phyloP scores from a whole-genome alignment of 176 grass and related monocot species.

The Zea luxurians region DNA sequence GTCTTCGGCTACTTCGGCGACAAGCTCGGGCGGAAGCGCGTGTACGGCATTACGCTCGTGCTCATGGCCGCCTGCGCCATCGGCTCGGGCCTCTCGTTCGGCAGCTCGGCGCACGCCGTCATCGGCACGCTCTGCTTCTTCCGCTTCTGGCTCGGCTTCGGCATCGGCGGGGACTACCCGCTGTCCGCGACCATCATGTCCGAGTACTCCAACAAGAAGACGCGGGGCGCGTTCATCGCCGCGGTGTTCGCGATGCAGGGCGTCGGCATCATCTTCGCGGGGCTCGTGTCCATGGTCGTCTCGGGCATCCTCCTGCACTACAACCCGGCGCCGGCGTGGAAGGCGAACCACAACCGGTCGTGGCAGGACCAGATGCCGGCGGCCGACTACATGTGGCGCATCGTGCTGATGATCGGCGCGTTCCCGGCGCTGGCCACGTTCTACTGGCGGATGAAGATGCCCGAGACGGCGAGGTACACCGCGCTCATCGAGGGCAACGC shows the following conservation, averaged over 20 bases:
- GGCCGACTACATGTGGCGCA: slow-evolving; percentile 50
- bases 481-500: slow-evolving; percentile 36
- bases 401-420: slow-evolving; percentile 51
- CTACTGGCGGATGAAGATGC: slow-evolving; percentile 73
- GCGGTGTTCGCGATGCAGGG: slow-evolving; percentile 66
- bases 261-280: slow-evolving; percentile 57
- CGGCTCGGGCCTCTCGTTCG: background rate
- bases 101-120: background rate
- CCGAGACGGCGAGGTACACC: slow-evolving; percentile 60
- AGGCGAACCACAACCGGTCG: accelerated
- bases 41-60: background rate
- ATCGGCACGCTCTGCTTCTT: slow-evolving; percentile 65
- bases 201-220: slow-evolving; percentile 66
- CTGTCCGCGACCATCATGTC: slow-evolving; percentile 67
- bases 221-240: slow-evolving; percentile 53
- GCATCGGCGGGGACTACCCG: slow-evolving; percentile 77
- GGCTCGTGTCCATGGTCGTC: slow-evolving; percentile 54
- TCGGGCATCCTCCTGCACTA: slow-evolving; percentile 36
- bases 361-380: background rate
- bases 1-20: background rate
- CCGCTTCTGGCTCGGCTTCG: slow-evolving; percentile 60
- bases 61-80: background rate
- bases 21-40: background rate
- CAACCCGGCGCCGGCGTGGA: slow-evolving; percentile 21
- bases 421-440: slow-evolving; percentile 41